Base-by-base conservation (phyloP, 2,329 filamentous ascomycete species). In the Fusarium sp. region DNA sequence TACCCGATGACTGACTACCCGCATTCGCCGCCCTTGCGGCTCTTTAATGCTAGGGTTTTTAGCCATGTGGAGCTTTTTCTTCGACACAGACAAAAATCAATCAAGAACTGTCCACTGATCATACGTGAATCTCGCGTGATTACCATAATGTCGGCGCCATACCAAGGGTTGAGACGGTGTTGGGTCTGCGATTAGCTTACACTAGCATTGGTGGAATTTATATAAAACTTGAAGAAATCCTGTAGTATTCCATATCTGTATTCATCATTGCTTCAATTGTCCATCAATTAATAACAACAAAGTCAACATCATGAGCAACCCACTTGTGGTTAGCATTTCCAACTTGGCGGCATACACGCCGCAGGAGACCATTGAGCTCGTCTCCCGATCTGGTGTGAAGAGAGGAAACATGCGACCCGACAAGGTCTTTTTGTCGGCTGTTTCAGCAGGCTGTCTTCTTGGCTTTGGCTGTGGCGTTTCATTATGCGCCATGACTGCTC, bases 401-500 rank as follows among this genome's bases (percentile, higher is more conserved):
- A 66, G 63, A 49, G 72, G 70, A 11, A 55, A 73, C 27, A 61
- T 57, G 55, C 64, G 68, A 5, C 46, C 59, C 1, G 70, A 74
- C 24, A 74, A 74, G 56, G 38, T 74, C n/a, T 73, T 74, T 11
- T 32, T 74, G 8, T 74, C 72, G 32, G 72, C 59, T 0, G 60
- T 74, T 18, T 74, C 67, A 10, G 72, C 60, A 5, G 72, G 72
- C 0, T 74, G 72, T 59, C 69, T 74, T 1, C 64, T 74, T 11
- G 67, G 67, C 12, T 74, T 74, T 32, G 72, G 72, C 7, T 74
- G 72, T 50, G 70, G 66, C 10, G 70, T 74, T 20, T 74, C 72
- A 0, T 45, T 74, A 0, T 71, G 59, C 15, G 70, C 72, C 3
- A 53, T 74, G 52, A 58, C 72, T 11, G 70, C 72, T 8, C 72